These are phyloP conservation scores for Cryphonectria carpinicola DNA, from an alignment of 2,329 filamentous ascomycete genomes.

Conservation along the genomic window DNA sequence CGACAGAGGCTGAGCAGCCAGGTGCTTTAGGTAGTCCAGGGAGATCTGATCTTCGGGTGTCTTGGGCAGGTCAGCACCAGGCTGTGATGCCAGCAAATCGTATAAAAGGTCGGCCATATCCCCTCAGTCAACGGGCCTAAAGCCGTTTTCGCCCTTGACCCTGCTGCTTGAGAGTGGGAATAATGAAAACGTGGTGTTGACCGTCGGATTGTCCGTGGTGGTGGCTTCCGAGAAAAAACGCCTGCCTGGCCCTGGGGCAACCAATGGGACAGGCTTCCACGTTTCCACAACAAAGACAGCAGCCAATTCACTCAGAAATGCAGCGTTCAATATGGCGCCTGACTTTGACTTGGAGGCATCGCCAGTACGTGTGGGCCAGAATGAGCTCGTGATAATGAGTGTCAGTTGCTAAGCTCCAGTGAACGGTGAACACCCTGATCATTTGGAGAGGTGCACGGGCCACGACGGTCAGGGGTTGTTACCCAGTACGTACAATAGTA, in stretches of 20 bases:
- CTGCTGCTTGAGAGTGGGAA: not conserved
- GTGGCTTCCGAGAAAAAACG: not conserved
- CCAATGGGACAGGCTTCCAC: not conserved
- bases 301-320: not conserved
- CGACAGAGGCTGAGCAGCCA: constrained; percentile 76
- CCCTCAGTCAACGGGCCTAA: constrained; percentile 19
- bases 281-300: not conserved
- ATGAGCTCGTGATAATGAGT: constrained; percentile 6
- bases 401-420: constrained; percentile 9
- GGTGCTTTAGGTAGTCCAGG: constrained; percentile 73
- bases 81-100: constrained; percentile 62
- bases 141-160: not conserved
- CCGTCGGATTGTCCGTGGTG: not conserved
- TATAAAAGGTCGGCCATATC: constrained; percentile 73
- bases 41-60: constrained; percentile 54
- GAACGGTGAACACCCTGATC: constrained; percentile 9
- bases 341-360: not conserved
- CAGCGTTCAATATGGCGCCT: not conserved
- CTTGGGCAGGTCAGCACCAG: constrained; percentile 36
- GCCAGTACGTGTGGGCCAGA: not conserved
- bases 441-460: not conserved
- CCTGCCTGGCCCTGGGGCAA: not conserved
- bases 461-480: not conserved
- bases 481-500: not conserved
- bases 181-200: not conserved